A percentile compares a stretch with the other conserved stretches of the same genome.
Evolutionary conservation across 2,329 filamentous ascomycete genomes (phyloP).

Genomic region (Calonectria multiphialidica): DNA sequence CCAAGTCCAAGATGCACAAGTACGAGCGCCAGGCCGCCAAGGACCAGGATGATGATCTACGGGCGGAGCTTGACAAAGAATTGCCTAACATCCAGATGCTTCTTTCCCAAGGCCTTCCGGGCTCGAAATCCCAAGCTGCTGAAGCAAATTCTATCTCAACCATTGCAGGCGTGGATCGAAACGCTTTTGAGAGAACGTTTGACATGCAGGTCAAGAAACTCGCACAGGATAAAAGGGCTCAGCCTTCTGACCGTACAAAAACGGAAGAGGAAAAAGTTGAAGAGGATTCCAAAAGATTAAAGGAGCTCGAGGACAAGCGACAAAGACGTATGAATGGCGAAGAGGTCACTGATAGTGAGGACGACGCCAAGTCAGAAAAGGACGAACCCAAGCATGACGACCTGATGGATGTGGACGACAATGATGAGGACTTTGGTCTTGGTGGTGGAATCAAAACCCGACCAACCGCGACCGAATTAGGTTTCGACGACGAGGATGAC

Average conservation of each 20-base stretch:
- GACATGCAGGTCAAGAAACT: conserved; percentile 86
- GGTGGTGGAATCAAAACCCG: conserved; percentile 69
- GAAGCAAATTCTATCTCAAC: conserved; percentile 40
- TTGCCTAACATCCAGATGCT: conserved; percentile 81
- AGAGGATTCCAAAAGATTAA: conserved; percentile 81
- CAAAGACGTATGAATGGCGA: conserved; percentile 90
- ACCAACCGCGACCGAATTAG: conserved; percentile 71
- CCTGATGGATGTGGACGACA: conserved; percentile 53
- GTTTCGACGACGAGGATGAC: conserved; percentile 93
- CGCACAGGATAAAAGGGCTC: conserved; percentile 85
- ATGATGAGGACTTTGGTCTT: conserved; percentile 70
- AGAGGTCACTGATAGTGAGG: conserved; percentile 74
- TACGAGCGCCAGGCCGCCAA: conserved; percentile 93
- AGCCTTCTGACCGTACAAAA: conserved; percentile 89
- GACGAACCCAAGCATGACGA: conserved; percentile 52
- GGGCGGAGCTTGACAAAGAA: conserved; percentile 86
- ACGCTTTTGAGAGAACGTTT: conserved; percentile 86
- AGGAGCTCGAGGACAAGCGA: conserved; percentile 85
- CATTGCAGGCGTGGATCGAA: conserved; percentile 70
- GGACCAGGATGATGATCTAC: conserved; percentile 91
- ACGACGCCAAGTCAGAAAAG: conserved; percentile 59
- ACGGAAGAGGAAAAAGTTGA: conserved; percentile 87
- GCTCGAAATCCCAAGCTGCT: conserved; percentile 47
- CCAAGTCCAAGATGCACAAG: conserved; percentile 96
- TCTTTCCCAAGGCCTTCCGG: conserved; percentile 65